Evolutionary conservation across 1,139 yeast genomes (phyloP).

Genomic region (Scheffersomyces insectosa): DNA sequence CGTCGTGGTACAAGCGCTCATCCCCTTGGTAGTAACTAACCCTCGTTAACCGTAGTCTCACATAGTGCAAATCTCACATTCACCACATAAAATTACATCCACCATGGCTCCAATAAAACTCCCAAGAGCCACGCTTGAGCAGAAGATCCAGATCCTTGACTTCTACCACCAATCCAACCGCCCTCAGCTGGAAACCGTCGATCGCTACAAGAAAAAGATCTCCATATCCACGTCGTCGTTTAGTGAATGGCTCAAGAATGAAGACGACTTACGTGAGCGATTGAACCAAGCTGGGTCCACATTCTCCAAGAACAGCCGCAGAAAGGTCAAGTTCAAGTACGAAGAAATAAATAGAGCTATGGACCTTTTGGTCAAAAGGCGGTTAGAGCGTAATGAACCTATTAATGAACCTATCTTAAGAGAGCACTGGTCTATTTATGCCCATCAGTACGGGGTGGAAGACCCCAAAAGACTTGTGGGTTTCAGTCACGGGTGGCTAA

Average conservation of each 20-base stretch:
- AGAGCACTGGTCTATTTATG: slow-evolving; percentile 57
- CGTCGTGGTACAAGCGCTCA: too few relatives aligned
- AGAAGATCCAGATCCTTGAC: slow-evolving; percentile 56
- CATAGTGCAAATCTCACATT: too few relatives aligned
- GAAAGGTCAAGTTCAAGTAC: slow-evolving; percentile 55
- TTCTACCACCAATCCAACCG: slow-evolving; percentile 47
- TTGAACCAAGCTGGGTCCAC: slow-evolving; percentile 37
- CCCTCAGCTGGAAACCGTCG: slow-evolving; percentile 62
- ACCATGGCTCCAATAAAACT: slow-evolving; percentile 26
- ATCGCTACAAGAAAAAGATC: slow-evolving; percentile 46
- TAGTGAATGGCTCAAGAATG: slow-evolving; percentile 61
- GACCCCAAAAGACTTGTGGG: slow-evolving; percentile 57
- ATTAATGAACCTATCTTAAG: slow-evolving; percentile 56
- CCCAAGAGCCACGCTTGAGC: slow-evolving; percentile 60
- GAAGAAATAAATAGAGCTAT: slow-evolving; percentile 59
- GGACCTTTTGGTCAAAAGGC: slow-evolving; percentile 51
- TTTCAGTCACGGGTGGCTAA: slow-evolving; percentile 63
- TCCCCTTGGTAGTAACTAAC: too few relatives aligned
- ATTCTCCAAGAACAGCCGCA: slow-evolving; percentile 41
- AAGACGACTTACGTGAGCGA: slow-evolving; percentile 47
- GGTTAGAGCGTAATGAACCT: slow-evolving; percentile 45
- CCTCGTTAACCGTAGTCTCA: too few relatives aligned
- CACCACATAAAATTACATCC: not conserved
- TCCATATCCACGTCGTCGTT: slow-evolving; percentile 59
- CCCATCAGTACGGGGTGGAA: slow-evolving; percentile 57